Percentiles rank a stretch among this genome's conserved stretches.
phyloP scores from a whole-genome alignment of 768 basidiomycete genomes.

The Paxillus involutus region DNA sequence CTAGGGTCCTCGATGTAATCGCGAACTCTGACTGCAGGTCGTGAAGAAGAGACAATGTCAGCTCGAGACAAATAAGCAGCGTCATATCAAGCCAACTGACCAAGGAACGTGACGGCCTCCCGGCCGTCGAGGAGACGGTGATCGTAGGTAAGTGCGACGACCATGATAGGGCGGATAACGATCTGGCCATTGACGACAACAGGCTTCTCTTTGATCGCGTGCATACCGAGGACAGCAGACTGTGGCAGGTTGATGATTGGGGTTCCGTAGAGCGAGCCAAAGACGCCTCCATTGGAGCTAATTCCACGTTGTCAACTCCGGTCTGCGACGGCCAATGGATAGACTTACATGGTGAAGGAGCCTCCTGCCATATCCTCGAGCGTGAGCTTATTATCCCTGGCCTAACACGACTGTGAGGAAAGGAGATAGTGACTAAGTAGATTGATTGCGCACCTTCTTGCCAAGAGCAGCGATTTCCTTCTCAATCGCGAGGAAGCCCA shows the following conservation, averaged over 20 bases:
- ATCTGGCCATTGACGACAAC: slow-evolving; percentile 94
- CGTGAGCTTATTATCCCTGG: slow-evolving; percentile 89
- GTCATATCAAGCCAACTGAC: slow-evolving; percentile 44
- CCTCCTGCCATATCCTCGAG: slow-evolving; percentile 98
- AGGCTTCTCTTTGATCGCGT: slow-evolving; percentile 87
- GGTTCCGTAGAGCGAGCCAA: slow-evolving; percentile 96
- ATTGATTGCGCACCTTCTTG: slow-evolving; percentile 62
- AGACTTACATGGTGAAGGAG: slow-evolving; percentile 92
- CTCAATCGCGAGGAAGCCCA: slow-evolving; percentile 91
- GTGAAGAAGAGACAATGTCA: slow-evolving; percentile 3
- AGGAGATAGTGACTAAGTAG: slow-evolving; percentile 1
- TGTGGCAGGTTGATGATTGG: slow-evolving; percentile 99
- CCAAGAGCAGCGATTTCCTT: slow-evolving; percentile 88
- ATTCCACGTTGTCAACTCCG: neutral
- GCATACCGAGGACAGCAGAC: slow-evolving; percentile 94
- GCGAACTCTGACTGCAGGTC: slow-evolving; percentile 73
- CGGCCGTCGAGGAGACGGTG: slow-evolving; percentile 94
- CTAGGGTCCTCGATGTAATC: slow-evolving; percentile 95
- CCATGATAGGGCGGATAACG: slow-evolving; percentile 96
- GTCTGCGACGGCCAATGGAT: neutral
- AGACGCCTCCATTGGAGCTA: slow-evolving; percentile 98
- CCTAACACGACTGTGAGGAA: slow-evolving; percentile 40
- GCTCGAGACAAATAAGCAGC: neutral
- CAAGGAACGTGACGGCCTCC: slow-evolving; percentile 97
- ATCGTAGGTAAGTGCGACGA: slow-evolving; percentile 92